phyloP scores from a whole-genome alignment of 495 filamentous ascomycete genomes.

The Margaritispora aquatica region DNA sequence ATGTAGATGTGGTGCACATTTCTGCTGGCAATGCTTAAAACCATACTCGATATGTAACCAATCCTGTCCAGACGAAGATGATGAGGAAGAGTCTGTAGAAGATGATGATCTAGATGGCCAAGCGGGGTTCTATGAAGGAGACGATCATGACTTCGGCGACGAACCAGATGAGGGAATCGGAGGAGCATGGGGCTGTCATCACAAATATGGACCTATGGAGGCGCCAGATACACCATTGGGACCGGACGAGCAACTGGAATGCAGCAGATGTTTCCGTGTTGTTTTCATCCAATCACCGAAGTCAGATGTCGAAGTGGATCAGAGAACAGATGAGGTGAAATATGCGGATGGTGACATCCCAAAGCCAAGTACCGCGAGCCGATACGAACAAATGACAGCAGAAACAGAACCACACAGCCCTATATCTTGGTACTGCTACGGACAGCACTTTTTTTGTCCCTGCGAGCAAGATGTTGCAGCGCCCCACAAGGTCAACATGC shows the following conservation, averaged over 20 bases:
- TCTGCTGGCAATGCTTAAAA: slow-evolving; percentile 22
- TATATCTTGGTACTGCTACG: neutral
- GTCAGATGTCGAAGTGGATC: neutral
- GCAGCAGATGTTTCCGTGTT: slow-evolving; percentile 17
- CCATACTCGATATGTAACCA: slow-evolving; percentile 6
- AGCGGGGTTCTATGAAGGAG: slow-evolving; percentile 10
- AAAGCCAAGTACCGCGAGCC: too few species aligned
- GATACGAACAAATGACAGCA: too few species aligned
- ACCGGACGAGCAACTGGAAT: slow-evolving; percentile 10
- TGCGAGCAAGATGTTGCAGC: too few species aligned
- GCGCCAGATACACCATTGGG: neutral
- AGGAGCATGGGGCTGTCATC: slow-evolving; percentile 18
- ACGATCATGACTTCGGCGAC: slow-evolving; percentile 14
- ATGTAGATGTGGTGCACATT: slow-evolving; percentile 26
- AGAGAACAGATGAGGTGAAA: neutral
- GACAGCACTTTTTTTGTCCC: neutral
- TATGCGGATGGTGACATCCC: neutral
- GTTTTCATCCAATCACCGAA: neutral
- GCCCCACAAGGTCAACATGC: too few species aligned
- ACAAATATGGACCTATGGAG: neutral
- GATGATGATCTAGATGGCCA: slow-evolving; percentile 18
- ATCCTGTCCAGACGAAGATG: slow-evolving; percentile 8
- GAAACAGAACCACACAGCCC: too few species aligned
- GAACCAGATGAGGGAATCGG: slow-evolving; percentile 11
- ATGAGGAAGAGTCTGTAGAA: slow-evolving; percentile 8